These are phyloP conservation scores for Candida neerlandica DNA, from an alignment of 1,139 yeast genomes.

Conservation along the genomic window DNA sequence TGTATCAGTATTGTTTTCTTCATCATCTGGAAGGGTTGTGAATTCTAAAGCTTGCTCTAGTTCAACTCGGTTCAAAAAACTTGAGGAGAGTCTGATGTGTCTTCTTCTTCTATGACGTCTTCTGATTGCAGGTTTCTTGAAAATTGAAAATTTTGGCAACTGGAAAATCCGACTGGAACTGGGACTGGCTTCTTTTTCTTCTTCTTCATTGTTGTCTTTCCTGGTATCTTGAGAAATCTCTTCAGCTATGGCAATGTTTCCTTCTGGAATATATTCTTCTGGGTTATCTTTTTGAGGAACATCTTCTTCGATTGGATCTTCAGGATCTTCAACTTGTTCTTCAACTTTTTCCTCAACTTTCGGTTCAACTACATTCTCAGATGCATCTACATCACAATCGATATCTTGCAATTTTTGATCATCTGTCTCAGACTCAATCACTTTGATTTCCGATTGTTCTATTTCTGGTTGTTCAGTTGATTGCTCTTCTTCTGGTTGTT, in stretches of 20 bases:
- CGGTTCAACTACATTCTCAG: neutral
- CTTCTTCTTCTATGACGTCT: slow-evolving; percentile 8
- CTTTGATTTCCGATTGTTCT: too few relatives aligned
- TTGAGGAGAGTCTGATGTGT: neutral
- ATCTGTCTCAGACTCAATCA: too few relatives aligned
- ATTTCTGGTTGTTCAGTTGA: too few relatives aligned
- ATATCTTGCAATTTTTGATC: too few relatives aligned
- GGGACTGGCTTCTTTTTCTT: neutral
- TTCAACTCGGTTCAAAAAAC: neutral
- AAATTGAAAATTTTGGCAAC: neutral
- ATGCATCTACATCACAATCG: too few relatives aligned
- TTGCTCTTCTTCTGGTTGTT: too few relatives aligned
- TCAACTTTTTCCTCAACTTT: neutral
- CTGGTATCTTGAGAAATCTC: neutral
- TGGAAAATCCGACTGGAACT: neutral
- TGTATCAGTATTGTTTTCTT: neutral
- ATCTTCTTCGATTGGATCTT: neutral
- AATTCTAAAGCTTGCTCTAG: slow-evolving; percentile 4
- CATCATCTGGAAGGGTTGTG: neutral
- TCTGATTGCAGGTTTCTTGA: slow-evolving; percentile 3
- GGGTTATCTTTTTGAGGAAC: neutral
- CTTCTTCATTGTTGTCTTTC: neutral
- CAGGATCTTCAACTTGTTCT: neutral
- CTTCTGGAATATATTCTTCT: neutral
- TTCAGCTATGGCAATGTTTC: neutral